These are phyloP conservation scores for Pseudocercospora fuligena DNA, from an alignment of 2,329 filamentous ascomycete species.

Conservation along the genomic window DNA sequence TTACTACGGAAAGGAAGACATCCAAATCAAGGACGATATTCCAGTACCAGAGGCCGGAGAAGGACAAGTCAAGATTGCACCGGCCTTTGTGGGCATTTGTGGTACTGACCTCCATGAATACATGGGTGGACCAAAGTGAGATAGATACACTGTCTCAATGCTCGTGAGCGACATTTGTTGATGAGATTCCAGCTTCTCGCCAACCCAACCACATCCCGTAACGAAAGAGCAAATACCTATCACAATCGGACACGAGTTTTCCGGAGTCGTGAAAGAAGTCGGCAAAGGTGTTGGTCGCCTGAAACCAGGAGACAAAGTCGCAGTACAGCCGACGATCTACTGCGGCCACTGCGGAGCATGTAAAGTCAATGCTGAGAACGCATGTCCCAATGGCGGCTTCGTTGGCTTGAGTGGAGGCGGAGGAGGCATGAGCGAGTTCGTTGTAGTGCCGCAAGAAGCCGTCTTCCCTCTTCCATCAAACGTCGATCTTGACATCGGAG, in stretches of 20 bases:
- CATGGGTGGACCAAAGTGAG: slow-evolving; percentile 46
- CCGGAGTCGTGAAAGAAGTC: slow-evolving; percentile 63
- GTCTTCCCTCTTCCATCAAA: slow-evolving; percentile 58
- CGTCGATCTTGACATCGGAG: slow-evolving; percentile 59
- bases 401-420: slow-evolving; percentile 50
- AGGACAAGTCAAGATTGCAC: slow-evolving; percentile 56
- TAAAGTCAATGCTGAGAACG: slow-evolving; percentile 58
- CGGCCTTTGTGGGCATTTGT: slow-evolving; percentile 58
- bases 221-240: slow-evolving; percentile 63
- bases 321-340: slow-evolving; percentile 64
- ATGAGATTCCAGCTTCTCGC: slow-evolving; percentile 51
- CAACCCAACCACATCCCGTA: slow-evolving; percentile 59
- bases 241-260: slow-evolving; percentile 68
- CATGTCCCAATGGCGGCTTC: slow-evolving; percentile 62
- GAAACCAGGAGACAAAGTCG: slow-evolving; percentile 61
- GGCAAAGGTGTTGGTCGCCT: slow-evolving; percentile 51
- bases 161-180: not conserved
- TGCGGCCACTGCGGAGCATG: slow-evolving; percentile 64
- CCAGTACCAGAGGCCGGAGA: slow-evolving; percentile 53
- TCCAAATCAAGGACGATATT: slow-evolving; percentile 58
- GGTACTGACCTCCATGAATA: slow-evolving; percentile 44
- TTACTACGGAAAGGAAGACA: slow-evolving; percentile 61
- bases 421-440: slow-evolving; percentile 61
- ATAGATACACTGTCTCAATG: not conserved
- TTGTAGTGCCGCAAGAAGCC: slow-evolving; percentile 56